Evolutionary conservation across 164 flowering plant species (phyloP).

Genomic region (Malania oleifera): DNA sequence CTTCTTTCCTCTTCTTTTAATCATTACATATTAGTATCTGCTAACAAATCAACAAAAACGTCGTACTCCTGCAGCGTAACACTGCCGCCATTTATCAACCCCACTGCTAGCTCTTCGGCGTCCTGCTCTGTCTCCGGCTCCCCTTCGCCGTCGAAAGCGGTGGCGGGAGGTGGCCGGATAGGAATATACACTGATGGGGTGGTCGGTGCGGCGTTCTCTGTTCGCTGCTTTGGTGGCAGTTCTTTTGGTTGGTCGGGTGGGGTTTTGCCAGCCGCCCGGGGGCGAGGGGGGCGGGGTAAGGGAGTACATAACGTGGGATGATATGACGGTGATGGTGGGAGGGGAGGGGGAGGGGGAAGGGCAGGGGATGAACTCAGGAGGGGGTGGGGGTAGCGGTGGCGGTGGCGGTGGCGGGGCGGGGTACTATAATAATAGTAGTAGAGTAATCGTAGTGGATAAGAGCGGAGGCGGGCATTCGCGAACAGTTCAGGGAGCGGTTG

Average conservation of each 20-base stretch:
- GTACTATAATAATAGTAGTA: not conserved
- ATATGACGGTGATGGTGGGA: constrained; percentile 32
- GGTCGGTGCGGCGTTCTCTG: not conserved
- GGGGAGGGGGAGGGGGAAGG: constrained; percentile 1
- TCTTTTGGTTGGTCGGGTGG: not conserved
- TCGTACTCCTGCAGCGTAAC: no score
- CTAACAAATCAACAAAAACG: no score
- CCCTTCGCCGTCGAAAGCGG: no score
- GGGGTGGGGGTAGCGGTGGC: not conserved
- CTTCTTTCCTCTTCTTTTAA: constrained; percentile 1
- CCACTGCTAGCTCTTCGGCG: no score
- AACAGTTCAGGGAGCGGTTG: constrained; percentile 76
- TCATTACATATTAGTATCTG: no score
- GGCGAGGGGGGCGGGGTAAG: not conserved
- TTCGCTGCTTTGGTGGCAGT: not conserved
- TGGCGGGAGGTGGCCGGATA: no score
- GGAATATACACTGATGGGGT: no score
- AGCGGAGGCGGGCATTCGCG: constrained; percentile 55
- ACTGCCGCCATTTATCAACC: no score
- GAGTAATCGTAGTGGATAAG: constrained; percentile 61
- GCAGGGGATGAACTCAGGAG: constrained; percentile 2
- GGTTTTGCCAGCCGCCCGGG: no score
- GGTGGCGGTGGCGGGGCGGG: not conserved
- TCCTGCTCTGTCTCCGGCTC: no score
- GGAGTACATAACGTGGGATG: constrained; percentile 60